These are phyloP conservation scores for Thecaphora thlaspeos DNA, from an alignment of 1,284 basidiomycete species.

Conservation along the genomic window DNA sequence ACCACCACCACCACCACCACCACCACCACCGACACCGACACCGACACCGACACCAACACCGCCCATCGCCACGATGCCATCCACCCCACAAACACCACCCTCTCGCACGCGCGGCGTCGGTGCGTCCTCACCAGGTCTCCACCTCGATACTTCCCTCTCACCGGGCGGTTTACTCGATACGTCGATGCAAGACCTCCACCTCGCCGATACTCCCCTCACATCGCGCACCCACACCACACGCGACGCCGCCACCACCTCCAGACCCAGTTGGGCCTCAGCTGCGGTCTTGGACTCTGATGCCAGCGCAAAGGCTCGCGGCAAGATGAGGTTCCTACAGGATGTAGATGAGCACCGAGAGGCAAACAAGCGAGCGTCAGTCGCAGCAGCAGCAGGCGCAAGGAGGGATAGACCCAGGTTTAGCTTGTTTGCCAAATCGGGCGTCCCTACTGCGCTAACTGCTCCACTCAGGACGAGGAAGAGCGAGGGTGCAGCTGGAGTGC, in stretches of 20 bases:
- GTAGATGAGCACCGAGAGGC: conserved; percentile 28
- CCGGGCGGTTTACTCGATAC: conserved; percentile 12
- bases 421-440: conserved; percentile 33
- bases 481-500: not conserved
- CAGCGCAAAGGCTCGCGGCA: conserved; percentile 21
- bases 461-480: conserved; percentile 16
- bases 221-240: conserved; percentile 4
- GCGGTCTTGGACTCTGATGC: conserved; percentile 20
- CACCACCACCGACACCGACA: too few species aligned
- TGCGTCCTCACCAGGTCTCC: too few species aligned
- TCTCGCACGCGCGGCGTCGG: too few species aligned
- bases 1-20: too few species aligned
- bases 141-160: conserved; percentile 26
- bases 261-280: conserved; percentile 26
- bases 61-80: too few species aligned
- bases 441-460: conserved; percentile 14
- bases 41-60: too few species aligned
- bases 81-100: too few species aligned
- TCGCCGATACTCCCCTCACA: conserved; percentile 27
- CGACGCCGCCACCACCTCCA: conserved; percentile 4
- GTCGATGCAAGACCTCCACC: conserved; percentile 26
- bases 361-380: not conserved
- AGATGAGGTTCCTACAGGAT: conserved; percentile 27
- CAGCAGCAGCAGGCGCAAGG: conserved; percentile 1
- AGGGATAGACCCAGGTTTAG: conserved; percentile 21